phyloP scores from a whole-genome alignment of 352 stramenopile genomes.

The Globisporangium splendens region DNA sequence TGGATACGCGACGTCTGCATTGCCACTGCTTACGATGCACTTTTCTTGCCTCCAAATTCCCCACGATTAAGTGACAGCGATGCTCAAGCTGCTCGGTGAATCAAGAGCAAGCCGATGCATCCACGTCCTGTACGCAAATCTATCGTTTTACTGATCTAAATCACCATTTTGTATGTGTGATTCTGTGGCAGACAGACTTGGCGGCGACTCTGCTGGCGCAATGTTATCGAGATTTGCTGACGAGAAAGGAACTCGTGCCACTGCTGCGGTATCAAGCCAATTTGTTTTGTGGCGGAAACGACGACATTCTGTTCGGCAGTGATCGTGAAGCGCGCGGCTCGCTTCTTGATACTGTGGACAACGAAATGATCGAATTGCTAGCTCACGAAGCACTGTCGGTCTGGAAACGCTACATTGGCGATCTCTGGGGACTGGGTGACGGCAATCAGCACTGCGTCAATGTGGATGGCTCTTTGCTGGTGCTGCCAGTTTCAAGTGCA shows the following conservation, averaged over 20 bases:
- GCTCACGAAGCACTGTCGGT: conserved; percentile 3
- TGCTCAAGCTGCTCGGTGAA: conserved; percentile 14
- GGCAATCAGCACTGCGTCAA: not conserved
- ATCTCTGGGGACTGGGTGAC: conserved; percentile 1
- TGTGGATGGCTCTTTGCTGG: conserved; percentile 1
- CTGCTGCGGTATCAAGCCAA: conserved; percentile 11
- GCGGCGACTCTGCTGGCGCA: conserved; percentile 6
- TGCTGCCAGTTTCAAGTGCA: conserved; percentile 1
- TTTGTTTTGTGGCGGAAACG: conserved; percentile 8
- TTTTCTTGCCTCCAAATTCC: conserved; percentile 16
- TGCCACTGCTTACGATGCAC: conserved; percentile 21
- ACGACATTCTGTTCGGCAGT: conserved; percentile 13
- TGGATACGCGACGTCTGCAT: conserved; percentile 10
- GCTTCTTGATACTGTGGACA: not conserved
- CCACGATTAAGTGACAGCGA: conserved; percentile 10
- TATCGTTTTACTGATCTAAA: too few relatives aligned
- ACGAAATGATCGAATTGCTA: not conserved
- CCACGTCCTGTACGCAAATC: too few relatives aligned
- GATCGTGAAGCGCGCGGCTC: not conserved
- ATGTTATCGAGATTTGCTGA: conserved; percentile 11
- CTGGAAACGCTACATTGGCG: conserved; percentile 12
- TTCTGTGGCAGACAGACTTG: not conserved
- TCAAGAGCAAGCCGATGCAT: conserved; percentile 7
- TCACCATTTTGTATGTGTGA: not conserved
- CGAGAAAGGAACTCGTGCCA: not conserved